Conservation (phyloP, 768 basidiomycete genomes). For the Cystoderma amianthinum region DNA sequence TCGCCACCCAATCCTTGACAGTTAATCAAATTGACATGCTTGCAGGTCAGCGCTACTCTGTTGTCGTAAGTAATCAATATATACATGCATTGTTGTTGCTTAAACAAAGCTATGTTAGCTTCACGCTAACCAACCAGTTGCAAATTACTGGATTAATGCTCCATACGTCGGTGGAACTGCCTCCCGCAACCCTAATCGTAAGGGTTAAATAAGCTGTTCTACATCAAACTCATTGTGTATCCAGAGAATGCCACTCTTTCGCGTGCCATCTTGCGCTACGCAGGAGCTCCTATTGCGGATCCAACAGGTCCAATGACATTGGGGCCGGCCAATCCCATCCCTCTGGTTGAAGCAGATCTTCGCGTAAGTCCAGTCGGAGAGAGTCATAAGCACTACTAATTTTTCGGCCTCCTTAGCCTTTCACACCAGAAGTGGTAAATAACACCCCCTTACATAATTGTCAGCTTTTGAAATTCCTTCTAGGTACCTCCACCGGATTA, state of each 20-base stretch:
- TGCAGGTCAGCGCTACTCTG: slow-evolving; percentile 45
- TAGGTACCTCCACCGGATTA: too few species aligned
- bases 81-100: too few species aligned
- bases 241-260: slow-evolving; percentile 7
- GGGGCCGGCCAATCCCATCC: slow-evolving; percentile 3
- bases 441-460: too few species aligned
- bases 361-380: too few species aligned
- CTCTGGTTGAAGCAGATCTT: slow-evolving; percentile 3
- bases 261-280: slow-evolving; percentile 23
- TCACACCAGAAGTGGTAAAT: too few species aligned
- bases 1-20: slow-evolving; percentile 16
- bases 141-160: slow-evolving; percentile 40
- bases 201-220: slow-evolving; percentile 4
- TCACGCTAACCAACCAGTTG: slow-evolving; percentile 34
- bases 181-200: slow-evolving; percentile 22
- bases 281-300: slow-evolving; percentile 18
- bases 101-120: too few species aligned
- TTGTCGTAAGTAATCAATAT: slow-evolving; percentile 21
- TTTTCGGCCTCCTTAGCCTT: too few species aligned
- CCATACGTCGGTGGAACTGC: slow-evolving; percentile 23
- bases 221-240: background rate
- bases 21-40: slow-evolving; percentile 35
- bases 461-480: too few species aligned
- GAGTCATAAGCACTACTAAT: too few species aligned
- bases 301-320: slow-evolving; percentile 16